Evolutionary conservation across 1,139 yeast genomes (phyloP).

Genomic region (Chernovozyma aurita): DNA sequence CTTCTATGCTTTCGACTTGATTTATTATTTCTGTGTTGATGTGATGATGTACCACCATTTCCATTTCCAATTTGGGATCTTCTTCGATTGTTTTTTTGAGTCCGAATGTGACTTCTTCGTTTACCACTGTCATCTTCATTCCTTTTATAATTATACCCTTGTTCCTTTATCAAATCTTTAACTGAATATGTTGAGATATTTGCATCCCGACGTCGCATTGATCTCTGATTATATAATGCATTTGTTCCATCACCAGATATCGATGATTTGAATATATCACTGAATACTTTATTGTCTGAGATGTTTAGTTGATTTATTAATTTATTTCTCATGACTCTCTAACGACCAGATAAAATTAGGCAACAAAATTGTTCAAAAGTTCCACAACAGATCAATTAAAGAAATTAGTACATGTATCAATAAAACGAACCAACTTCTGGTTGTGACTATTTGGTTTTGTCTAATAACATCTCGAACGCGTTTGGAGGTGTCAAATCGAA

Average conservation of each 20-base stretch:
- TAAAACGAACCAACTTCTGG: too few species aligned
- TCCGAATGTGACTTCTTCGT: conserved; percentile 1
- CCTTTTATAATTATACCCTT: neutral
- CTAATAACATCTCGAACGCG: too few species aligned
- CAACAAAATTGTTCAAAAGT: too few species aligned
- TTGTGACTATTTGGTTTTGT: too few species aligned
- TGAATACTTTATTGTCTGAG: conserved; percentile 5
- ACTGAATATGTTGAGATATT: conserved; percentile 3
- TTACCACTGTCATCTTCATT: neutral
- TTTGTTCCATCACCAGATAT: neutral
- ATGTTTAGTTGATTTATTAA: conserved; percentile 6
- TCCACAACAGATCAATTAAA: too few species aligned
- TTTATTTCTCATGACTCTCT: neutral
- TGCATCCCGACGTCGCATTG: conserved; percentile 1
- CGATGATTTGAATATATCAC: conserved; percentile 1
- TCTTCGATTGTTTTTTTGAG: neutral
- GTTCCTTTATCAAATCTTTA: neutral
- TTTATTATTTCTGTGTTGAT: neutral
- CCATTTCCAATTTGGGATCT: neutral
- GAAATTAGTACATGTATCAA: too few species aligned
- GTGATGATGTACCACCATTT: neutral
- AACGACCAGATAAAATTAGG: too few species aligned
- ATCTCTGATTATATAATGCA: neutral
- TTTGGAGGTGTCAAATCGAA: too few species aligned
- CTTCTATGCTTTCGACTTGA: neutral